phyloP scores from a whole-genome alignment of 1,284 basidiomycete species.

The Microbotryum lychnidis-dioicae region DNA sequence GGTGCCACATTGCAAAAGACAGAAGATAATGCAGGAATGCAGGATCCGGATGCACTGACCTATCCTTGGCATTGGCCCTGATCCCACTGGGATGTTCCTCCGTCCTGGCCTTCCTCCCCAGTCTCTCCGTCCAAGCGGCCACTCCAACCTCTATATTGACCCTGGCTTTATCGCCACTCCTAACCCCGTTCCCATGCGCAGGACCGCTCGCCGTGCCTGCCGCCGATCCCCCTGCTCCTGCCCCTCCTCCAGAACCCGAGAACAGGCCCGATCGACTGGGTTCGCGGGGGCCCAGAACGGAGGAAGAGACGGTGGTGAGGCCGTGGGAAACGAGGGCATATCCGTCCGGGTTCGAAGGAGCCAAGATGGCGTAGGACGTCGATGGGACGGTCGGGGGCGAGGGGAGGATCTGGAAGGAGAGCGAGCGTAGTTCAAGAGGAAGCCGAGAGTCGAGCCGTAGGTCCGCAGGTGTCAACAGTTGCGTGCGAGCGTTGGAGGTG shows the following conservation, averaged over 20 bases:
- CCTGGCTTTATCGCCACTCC: conserved; percentile 57
- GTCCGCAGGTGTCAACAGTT: conserved; percentile 21
- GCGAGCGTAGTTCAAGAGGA: conserved; percentile 79
- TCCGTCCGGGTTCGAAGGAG: conserved; percentile 49
- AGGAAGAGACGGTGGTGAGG: conserved; percentile 74
- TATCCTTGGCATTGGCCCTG: conserved; percentile 60
- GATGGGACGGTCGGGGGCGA: conserved; percentile 15
- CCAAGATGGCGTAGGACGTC: not conserved
- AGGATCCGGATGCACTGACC: conserved; percentile 50
- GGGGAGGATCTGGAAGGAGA: conserved; percentile 69
- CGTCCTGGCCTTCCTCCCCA: conserved; percentile 51
- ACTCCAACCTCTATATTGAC: conserved; percentile 77
- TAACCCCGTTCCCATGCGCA: not conserved
- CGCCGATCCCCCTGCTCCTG: conserved; percentile 60
- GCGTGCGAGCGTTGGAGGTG: conserved; percentile 8
- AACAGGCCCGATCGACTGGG: conserved; percentile 44
- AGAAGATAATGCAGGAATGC: no score
- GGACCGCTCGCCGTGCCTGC: conserved; percentile 6
- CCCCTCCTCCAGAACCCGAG: conserved; percentile 41
- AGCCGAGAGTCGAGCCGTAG: conserved; percentile 78
- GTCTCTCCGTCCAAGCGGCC: conserved; percentile 56
- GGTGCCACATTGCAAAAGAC: no score
- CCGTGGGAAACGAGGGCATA: conserved; percentile 78
- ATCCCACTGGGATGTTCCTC: conserved; percentile 45
- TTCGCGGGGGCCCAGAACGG: conserved; percentile 86